phyloP scores from a whole-genome alignment of 192 early-diverging fungal species.

The Coemansia sp. region DNA sequence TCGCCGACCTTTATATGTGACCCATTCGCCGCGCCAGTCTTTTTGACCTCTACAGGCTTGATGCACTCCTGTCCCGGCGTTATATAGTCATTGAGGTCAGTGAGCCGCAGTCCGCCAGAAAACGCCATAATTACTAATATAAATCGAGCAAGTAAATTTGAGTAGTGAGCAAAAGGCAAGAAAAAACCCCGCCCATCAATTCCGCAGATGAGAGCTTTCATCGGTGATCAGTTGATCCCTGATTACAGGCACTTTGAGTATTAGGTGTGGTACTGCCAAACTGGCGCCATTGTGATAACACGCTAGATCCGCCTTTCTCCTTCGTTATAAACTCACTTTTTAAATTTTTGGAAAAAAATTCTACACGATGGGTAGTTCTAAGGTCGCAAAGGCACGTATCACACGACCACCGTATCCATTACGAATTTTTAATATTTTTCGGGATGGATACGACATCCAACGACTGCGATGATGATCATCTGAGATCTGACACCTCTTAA shows the following conservation, averaged over 20 bases:
- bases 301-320: slow-evolving; percentile 4
- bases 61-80: slow-evolving; percentile 97
- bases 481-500: slow-evolving; percentile 62
- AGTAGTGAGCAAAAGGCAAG: slow-evolving; percentile 10
- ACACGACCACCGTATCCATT: slow-evolving; percentile 1
- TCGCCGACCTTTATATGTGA: slow-evolving; percentile 74
- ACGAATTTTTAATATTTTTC: slow-evolving; percentile 1
- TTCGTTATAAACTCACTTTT: slow-evolving; percentile 6
- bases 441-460: slow-evolving; percentile 7
- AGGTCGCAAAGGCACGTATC: slow-evolving; percentile 7
- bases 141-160: neutral
- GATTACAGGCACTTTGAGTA: neutral
- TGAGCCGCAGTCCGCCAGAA: slow-evolving; percentile 83
- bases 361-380: slow-evolving; percentile 8
- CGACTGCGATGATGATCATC: slow-evolving; percentile 53
- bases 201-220: neutral
- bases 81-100: slow-evolving; percentile 98
- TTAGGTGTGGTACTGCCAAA: neutral
- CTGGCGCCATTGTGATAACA: neutral
- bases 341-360: slow-evolving; percentile 8
- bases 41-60: slow-evolving; percentile 86
- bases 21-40: slow-evolving; percentile 62
- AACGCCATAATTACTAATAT: slow-evolving; percentile 65
- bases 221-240: neutral
- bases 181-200: neutral